phyloP scores from a whole-genome alignment of 1,284 basidiomycete species.

The Pseudozyma sp. region DNA sequence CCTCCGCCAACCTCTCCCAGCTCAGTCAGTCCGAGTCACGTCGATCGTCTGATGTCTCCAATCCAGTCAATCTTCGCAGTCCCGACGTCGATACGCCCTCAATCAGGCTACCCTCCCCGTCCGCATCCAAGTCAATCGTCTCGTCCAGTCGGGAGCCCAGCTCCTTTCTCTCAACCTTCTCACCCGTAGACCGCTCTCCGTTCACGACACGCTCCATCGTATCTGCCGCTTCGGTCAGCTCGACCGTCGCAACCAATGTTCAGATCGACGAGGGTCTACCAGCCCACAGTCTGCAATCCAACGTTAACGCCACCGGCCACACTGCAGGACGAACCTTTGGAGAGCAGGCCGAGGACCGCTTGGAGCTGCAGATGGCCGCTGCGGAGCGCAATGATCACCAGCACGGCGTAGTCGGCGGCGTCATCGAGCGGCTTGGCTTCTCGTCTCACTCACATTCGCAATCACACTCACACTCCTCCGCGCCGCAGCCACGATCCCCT shows the following conservation, averaged over 20 bases:
- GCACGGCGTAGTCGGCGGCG: conserved; percentile 45
- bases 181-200: conserved; percentile 25
- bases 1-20: conserved; percentile 26
- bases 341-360: conserved; percentile 35
- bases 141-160: conserved; percentile 30
- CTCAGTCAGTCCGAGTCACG: conserved; percentile 15
- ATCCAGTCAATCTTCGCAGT: conserved; percentile 28
- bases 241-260: conserved; percentile 33
- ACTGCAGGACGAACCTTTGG: conserved; percentile 23
- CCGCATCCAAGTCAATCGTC: conserved; percentile 9
- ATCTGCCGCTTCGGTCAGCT: conserved; percentile 32
- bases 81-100: conserved; percentile 25
- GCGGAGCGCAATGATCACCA: conserved; percentile 50
- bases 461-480: conserved; percentile 7
- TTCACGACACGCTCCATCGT: conserved; percentile 27
- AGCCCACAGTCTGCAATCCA: conserved; percentile 27
- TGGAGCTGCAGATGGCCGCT: conserved; percentile 46
- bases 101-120: conserved; percentile 23
- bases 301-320: conserved; percentile 35
- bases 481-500: conserved; percentile 1
- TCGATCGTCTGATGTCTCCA: conserved; percentile 28
- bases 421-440: conserved; percentile 44
- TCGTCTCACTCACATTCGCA: conserved; percentile 9
- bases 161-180: conserved; percentile 17
- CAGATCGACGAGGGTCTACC: conserved; percentile 42